A percentile compares a stretch with the other conserved stretches of the same genome.
These are phyloP conservation scores for Dioscorea cayenensis DNA, from an alignment of 116 monocot species.

Conservation along the genomic window DNA sequence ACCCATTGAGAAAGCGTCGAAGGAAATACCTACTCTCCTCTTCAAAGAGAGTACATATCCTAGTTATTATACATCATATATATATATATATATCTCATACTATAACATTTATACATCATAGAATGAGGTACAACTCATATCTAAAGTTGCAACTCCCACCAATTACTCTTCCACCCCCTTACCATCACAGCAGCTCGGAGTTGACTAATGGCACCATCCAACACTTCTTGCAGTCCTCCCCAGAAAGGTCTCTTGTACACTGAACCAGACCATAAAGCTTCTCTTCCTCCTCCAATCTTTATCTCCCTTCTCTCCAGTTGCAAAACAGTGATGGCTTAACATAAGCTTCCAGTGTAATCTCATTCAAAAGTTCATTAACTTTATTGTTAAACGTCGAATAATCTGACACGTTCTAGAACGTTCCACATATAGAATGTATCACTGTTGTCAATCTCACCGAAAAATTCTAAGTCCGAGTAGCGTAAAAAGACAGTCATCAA, in stretches of 20 bases:
- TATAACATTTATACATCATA: conserved; percentile 5
- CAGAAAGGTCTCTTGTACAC: conserved; percentile 26
- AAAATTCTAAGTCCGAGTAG: conserved; percentile 22
- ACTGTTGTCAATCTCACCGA: background rate
- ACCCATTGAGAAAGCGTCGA: too few species aligned
- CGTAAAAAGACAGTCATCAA: conserved; percentile 35
- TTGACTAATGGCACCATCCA: background rate
- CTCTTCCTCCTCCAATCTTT: background rate
- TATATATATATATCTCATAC: too few species aligned
- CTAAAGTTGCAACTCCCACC: conserved; percentile 24
- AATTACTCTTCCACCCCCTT: conserved; percentile 15
- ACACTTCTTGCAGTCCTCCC: conserved; percentile 14
- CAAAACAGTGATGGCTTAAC: conserved; percentile 11
- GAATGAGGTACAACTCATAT: conserved; percentile 22
- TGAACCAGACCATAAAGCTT: conserved; percentile 26
- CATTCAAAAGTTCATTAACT: conserved; percentile 9
- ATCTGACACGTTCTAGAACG: conserved; percentile 1
- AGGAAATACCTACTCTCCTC: too few species aligned
- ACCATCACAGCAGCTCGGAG: conserved; percentile 5
- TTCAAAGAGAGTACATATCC: too few species aligned
- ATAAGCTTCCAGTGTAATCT: background rate
- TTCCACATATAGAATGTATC: background rate
- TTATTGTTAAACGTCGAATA: background rate
- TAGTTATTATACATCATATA: too few species aligned
- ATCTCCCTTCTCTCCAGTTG: conserved; percentile 3